These are phyloP conservation scores for Pseudogymnoascus sp. DNA, from an alignment of 2,329 filamentous ascomycete genomes.

Conservation along the genomic window DNA sequence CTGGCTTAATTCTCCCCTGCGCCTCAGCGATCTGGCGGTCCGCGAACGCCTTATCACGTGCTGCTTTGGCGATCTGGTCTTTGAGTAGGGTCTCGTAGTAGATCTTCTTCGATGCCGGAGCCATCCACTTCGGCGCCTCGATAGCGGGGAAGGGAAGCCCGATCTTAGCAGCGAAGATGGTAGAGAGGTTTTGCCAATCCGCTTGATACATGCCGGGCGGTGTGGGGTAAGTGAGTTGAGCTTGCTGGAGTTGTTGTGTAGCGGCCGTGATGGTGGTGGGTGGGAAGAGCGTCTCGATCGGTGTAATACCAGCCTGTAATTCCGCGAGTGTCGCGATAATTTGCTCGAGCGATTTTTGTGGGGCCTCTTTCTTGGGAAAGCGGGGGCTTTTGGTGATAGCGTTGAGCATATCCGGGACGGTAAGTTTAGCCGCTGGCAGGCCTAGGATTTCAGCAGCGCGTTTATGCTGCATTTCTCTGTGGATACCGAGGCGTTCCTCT, in stretches of 20 bases:
- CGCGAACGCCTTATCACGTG: conserved; percentile 32
- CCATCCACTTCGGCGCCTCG: conserved; percentile 45
- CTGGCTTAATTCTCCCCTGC: not conserved
- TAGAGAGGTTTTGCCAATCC: conserved; percentile 18
- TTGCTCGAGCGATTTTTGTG: not conserved
- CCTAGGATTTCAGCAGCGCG: not conserved
- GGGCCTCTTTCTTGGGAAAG: not conserved
- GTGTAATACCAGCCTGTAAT: not conserved
- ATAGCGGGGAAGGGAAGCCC: conserved; percentile 41
- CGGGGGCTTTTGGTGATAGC: not conserved
- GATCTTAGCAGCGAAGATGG: conserved; percentile 31
- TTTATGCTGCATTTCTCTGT: not conserved
- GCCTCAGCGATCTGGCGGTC: conserved; percentile 25
- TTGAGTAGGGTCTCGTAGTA: not conserved
- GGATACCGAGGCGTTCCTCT: conserved; percentile 14
- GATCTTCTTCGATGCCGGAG: not conserved
- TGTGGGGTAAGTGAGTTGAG: not conserved
- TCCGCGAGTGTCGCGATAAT: not conserved
- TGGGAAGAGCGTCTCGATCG: not conserved
- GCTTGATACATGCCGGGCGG: conserved; percentile 15
- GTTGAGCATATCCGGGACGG: not conserved
- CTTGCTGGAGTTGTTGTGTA: not conserved
- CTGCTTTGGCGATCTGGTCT: conserved; percentile 30
- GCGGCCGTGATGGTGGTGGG: not conserved
- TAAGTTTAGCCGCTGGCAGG: not conserved